Evolutionary conservation across 108 stramenopile genomes (phyloP), one percentile per base, ranked within the genome.

Genomic region (Aurantiochytrium sp.): DNA sequence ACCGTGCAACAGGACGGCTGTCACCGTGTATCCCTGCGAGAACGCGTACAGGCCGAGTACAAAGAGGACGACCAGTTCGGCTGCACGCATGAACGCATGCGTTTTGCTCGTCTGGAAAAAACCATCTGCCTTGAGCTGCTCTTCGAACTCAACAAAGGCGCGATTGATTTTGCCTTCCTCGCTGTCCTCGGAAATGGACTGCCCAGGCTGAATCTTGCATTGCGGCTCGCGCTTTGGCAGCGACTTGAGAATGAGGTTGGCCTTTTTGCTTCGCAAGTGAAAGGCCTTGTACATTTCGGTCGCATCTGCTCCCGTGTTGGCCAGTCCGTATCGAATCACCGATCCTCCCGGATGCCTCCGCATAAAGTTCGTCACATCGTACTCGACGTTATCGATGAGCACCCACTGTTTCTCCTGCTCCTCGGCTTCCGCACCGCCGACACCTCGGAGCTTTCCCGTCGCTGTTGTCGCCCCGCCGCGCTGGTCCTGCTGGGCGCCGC

Each of bases 311-410:
- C 88, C 91, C 28, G 89, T 89, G 69, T 60, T 60, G 23, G 91
- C 72, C 47, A 88, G 88, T 6, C 64, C 64, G 87, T 89, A 91
- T 43, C 87, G 53, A 44, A 91, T 89, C 16, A 91, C 47, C 25
- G 53, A 58, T 21, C 90, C 90, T 19, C 90, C 91, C 42, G 91
- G 91, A 43, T 91, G 91, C 73, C 88, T 91, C 8, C 64, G 25
- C 35, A 69, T 28, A 8, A 89, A 69, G 28, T 72, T 21, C 23
- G 91, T 58, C 51, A 89, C 89, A 59, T 91, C 91, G 58, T 91
- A 91, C n/a, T 83, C 43, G 5, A 5, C 5, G 44, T 88, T 88
- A 18, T 89, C 57, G 60, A 91, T 91, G 58, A 89, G 91, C 4
- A 91, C 64, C 55, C 55, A 57, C 55, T 57, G 55, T 16, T 57